Evolutionary conservation across 2,329 filamentous ascomycete genomes (phyloP).

Genomic region (Botrytis hyacinthi): DNA sequence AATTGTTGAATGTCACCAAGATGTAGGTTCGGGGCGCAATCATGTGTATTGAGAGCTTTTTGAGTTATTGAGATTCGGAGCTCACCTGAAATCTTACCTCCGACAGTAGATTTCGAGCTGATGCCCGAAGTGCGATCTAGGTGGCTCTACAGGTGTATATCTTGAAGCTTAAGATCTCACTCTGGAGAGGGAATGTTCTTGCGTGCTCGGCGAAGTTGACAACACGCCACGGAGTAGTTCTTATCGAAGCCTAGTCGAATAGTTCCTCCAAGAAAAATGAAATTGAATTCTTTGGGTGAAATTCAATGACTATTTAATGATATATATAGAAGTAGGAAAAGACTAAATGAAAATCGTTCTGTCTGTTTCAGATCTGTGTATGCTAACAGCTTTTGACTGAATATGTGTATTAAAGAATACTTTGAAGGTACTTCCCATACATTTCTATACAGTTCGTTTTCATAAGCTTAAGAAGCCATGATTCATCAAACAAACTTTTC

Average conservation of each 20-base stretch:
- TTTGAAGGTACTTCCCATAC: background rate
- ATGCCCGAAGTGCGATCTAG: no score
- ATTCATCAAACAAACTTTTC: background rate
- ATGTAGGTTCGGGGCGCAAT: background rate
- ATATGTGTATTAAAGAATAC: accelerated
- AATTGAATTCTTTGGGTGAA: background rate
- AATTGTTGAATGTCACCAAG: background rate
- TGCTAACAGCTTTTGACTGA: no score
- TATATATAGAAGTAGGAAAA: background rate
- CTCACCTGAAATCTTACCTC: background rate
- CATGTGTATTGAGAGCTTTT: no score
- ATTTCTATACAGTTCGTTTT: background rate
- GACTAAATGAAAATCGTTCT: background rate
- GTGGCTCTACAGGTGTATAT: background rate
- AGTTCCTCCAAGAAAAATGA: no score
- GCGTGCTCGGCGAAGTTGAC: background rate
- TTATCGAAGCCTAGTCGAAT: background rate
- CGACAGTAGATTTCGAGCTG: background rate
- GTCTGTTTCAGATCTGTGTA: background rate
- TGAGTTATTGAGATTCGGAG: background rate
- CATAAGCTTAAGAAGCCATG: no score
- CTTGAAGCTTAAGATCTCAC: background rate
- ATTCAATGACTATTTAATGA: background rate
- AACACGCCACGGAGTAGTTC: background rate
- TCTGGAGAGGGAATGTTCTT: no score